phyloP scores from a whole-genome alignment of 495 filamentous ascomycete genomes.

The Aspergillus sclerotiicarbonarius region DNA sequence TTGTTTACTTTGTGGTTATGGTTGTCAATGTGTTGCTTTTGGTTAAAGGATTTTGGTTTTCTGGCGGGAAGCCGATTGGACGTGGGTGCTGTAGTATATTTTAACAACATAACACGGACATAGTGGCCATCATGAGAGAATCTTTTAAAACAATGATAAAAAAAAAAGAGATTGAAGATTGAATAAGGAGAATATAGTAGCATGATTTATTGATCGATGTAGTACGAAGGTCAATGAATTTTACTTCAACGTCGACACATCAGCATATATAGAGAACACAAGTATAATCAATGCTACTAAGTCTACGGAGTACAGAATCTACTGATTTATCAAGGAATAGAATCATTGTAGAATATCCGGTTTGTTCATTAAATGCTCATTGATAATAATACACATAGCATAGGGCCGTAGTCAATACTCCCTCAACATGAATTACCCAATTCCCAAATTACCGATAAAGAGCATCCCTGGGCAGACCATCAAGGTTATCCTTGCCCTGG shows the following conservation, averaged over 20 bases:
- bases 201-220: too few relatives aligned
- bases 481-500: constrained; percentile 52
- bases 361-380: constrained; percentile 11
- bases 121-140: too few relatives aligned
- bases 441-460: constrained; percentile 25
- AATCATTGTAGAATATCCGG: background rate
- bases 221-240: too few relatives aligned
- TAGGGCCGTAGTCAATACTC: background rate
- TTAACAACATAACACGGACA: too few relatives aligned
- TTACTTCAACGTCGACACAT: background rate
- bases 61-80: too few relatives aligned
- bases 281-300: too few relatives aligned
- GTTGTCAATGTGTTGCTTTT: background rate
- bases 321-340: too few relatives aligned
- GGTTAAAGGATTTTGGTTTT: too few relatives aligned
- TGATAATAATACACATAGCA: constrained; percentile 6
- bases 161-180: background rate
- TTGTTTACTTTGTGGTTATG: background rate
- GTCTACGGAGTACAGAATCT: too few relatives aligned
- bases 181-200: background rate
- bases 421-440: background rate
- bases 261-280: background rate
- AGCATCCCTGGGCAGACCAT: constrained; percentile 53
- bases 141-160: too few relatives aligned
- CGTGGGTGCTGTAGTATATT: too few relatives aligned